Conservation (phyloP, 1,284 basidiomycete species). For the Apiotrichum porosum region DNA sequence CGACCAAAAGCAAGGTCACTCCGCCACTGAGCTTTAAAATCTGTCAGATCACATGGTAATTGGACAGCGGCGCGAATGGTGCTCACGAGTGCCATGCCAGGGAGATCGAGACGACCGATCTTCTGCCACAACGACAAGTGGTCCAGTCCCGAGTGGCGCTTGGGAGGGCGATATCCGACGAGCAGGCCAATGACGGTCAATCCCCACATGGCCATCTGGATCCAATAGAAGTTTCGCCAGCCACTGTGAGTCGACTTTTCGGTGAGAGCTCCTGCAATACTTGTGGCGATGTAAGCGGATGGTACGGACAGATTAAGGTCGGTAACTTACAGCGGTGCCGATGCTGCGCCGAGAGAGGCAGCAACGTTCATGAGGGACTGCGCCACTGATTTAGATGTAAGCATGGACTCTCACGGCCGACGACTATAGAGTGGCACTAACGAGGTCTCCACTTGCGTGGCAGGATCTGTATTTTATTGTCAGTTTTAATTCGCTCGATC, state of each 20-base stretch:
- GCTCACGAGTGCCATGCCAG: slow-evolving; percentile 6
- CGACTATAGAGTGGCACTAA: too few species aligned
- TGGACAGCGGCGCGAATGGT: background rate
- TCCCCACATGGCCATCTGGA: slow-evolving; percentile 13
- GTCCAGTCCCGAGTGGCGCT: slow-evolving; percentile 10
- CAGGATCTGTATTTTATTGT: too few species aligned
- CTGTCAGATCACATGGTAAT: too few species aligned
- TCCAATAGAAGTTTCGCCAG: slow-evolving; percentile 12
- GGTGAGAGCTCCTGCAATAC: background rate
- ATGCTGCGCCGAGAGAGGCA: background rate
- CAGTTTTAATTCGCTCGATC: too few species aligned
- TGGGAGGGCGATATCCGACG: slow-evolving; percentile 10
- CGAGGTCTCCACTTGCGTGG: slow-evolving; percentile 6
- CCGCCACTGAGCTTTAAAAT: slow-evolving; percentile 1
- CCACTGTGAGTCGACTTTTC: background rate
- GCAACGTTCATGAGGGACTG: slow-evolving; percentile 7
- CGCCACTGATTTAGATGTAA: too few species aligned
- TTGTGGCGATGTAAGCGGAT: background rate
- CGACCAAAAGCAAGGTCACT: slow-evolving; percentile 1
- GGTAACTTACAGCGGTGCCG: too few species aligned
- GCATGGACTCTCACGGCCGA: too few species aligned
- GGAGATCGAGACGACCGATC: slow-evolving; percentile 6
- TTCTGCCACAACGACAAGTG: slow-evolving; percentile 6
- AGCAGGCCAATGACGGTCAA: background rate
- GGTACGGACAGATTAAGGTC: too few species aligned